Conservation (phyloP, 2,329 filamentous ascomycete genomes). For the Penicillium sp. region DNA sequence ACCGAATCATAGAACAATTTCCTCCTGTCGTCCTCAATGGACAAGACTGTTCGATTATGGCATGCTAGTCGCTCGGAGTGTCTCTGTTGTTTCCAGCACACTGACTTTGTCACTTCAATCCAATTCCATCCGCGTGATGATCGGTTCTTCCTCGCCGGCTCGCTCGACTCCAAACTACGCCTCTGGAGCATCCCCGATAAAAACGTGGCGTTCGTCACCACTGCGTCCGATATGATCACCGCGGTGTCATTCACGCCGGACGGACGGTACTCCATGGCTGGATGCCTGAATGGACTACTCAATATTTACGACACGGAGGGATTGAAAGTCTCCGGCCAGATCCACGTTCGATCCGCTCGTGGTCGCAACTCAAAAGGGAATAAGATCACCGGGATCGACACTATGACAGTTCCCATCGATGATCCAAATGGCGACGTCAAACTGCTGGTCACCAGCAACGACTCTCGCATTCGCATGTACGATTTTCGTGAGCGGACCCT, state of each 20-base stretch:
- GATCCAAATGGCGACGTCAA: slow-evolving; percentile 70
- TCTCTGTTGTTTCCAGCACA: slow-evolving; percentile 90
- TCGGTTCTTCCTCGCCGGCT: slow-evolving; percentile 93
- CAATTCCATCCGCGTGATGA: slow-evolving; percentile 94
- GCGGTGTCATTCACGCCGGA: slow-evolving; percentile 93
- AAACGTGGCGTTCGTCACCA: slow-evolving; percentile 78
- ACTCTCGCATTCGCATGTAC: slow-evolving; percentile 88
- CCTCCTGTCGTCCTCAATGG: slow-evolving; percentile 92
- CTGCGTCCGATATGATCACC: slow-evolving; percentile 84
- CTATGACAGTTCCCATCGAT: slow-evolving; percentile 62
- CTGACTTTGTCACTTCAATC: slow-evolving; percentile 92
- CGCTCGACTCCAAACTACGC: slow-evolving; percentile 81
- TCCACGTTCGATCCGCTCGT: slow-evolving; percentile 89
- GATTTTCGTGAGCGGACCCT: slow-evolving; percentile 81
- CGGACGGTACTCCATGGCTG: slow-evolving; percentile 85
- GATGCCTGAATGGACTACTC: slow-evolving; percentile 80
- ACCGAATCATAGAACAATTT: slow-evolving; percentile 73
- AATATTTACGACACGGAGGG: slow-evolving; percentile 93
- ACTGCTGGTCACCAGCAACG: slow-evolving; percentile 89
- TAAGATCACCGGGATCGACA: slow-evolving; percentile 94
- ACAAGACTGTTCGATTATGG: slow-evolving; percentile 95
- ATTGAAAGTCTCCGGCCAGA: slow-evolving; percentile 77
- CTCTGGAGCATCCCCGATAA: slow-evolving; percentile 98
- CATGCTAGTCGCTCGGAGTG: slow-evolving; percentile 84
- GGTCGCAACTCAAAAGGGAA: slow-evolving; percentile 94